phyloP scores from a whole-genome alignment of 768 basidiomycete species.

The Lentinus tigrinus region DNA sequence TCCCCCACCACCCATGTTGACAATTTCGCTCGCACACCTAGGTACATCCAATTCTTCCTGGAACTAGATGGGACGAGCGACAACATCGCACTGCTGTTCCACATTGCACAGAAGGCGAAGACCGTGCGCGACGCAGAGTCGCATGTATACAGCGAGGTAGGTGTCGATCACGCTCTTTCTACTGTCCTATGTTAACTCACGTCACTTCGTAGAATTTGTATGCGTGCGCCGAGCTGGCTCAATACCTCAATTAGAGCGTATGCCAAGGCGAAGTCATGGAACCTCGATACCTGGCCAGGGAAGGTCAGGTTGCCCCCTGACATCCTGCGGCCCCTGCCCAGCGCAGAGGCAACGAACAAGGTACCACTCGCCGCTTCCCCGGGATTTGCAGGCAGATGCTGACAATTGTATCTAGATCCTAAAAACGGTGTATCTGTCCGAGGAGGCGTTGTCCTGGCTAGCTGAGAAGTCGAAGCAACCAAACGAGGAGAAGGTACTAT shows the following conservation, averaged over 20 bases:
- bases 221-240: conserved; percentile 82
- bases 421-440: conserved; percentile 67
- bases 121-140: conserved; percentile 80
- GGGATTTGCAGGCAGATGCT: background rate
- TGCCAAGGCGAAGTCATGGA: conserved; percentile 68
- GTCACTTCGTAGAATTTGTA: conserved; percentile 75
- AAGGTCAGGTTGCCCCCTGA: conserved; percentile 79
- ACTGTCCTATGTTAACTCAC: background rate
- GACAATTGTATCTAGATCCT: conserved; percentile 47
- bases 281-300: conserved; percentile 74
- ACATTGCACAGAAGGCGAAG: conserved; percentile 81
- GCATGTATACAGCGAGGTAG: conserved; percentile 67
- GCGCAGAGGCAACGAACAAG: conserved; percentile 62
- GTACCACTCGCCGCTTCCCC: conserved; percentile 36
- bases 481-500: conserved; percentile 27
- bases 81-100: conserved; percentile 80
- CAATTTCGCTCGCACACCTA: too few relatives aligned
- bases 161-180: conserved; percentile 5
- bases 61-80: conserved; percentile 73
- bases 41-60: conserved; percentile 89
- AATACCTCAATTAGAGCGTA: conserved; percentile 77
- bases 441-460: conserved; percentile 58
- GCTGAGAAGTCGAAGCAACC: conserved; percentile 36
- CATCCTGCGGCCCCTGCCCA: conserved; percentile 73
- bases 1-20: too few relatives aligned